A percentile compares a stretch with the other conserved stretches of the same genome.
Evolutionary conservation across 805 yeast genomes (phyloP).

Genomic region (Wickerhamomyces bovis): DNA sequence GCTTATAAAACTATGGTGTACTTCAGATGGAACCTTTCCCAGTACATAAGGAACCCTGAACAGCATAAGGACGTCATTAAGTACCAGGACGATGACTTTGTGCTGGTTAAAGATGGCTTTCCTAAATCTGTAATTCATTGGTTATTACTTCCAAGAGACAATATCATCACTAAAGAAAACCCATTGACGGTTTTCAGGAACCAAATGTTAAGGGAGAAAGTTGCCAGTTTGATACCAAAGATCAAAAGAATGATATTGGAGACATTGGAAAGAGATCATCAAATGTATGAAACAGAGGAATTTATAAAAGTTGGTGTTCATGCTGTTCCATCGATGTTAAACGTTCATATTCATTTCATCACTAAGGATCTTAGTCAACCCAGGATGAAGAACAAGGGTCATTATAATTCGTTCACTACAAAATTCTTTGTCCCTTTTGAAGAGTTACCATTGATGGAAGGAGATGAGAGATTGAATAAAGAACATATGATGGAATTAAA

Average conservation of each 20-base stretch:
- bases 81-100: conserved; percentile 44
- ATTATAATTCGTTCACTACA: conserved; percentile 68
- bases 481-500: conserved; percentile 33
- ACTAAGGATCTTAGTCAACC: conserved; percentile 56
- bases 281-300: conserved; percentile 16
- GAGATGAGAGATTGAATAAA: conserved; percentile 35
- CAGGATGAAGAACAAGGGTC: conserved; percentile 52
- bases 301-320: conserved; percentile 58
- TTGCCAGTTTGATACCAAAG: conserved; percentile 6
- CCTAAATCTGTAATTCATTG: conserved; percentile 62
- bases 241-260: conserved; percentile 10
- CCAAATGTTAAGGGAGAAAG: conserved; percentile 26
- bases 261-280: conserved; percentile 11
- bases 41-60: neutral
- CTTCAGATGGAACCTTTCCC: neutral
- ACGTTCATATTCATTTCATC: conserved; percentile 69
- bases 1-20: conserved; percentile 1
- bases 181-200: conserved; percentile 35
- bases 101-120: conserved; percentile 52
- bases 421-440: conserved; percentile 55
- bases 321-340: conserved; percentile 60
- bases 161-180: conserved; percentile 33
- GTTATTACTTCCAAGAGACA: conserved; percentile 51
- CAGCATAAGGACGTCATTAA: conserved; percentile 29
- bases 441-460: conserved; percentile 38